Base-by-base conservation (phyloP, 2,329 filamentous ascomycete species). In the Dactylellina haptotyla region DNA sequence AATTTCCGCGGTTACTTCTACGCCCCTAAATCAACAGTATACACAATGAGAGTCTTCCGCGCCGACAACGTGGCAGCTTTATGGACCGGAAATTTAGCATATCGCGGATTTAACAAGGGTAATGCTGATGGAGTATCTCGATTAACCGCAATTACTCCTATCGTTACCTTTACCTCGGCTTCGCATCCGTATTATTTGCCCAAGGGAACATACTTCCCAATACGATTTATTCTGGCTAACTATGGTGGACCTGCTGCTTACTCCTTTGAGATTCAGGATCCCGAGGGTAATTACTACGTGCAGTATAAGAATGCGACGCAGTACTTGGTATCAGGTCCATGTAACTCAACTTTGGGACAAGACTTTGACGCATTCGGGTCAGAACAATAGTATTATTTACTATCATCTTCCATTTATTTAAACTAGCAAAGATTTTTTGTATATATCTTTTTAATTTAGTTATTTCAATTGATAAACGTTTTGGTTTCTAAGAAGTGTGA, bases 1-100 rank as follows among this genome's bases (percentile, higher is more conserved):
- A 20, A 20, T 12, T 50, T 23, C 18, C 45, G 45, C 18, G 45
- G 45, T 6, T 50, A 50, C 45, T 50, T 50, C 23, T 50, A 50
- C 23, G 16, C 45, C 45, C 45, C 45, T 3, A 23, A 50, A 23
- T 23, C 45, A 6, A 25, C 16, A 2, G 25, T 12, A 23, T 50
- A 50, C 23, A 50, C 18, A 20, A 23, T 50, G 3, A 2, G 6
- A 6, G 14, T 50, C 14, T 12, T 50, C 45, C 45, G 45, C 14
- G 45, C 45, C 3, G 45, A 50, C 12, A 50, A 50, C 14, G 9
- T 26, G 3, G 45, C 6, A 6, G 45, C 12, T 14, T 50, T 20
- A 12, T 50, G 45, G 45, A 10, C 25, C 6, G 32, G 32, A 6
- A 14, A 34, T 34, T 6, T 6, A 34, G 6, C 32, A 14, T 34